Evolutionary conservation across 805 yeast species (phyloP).

Genomic region (Sugiyamaella mastotermitis): DNA sequence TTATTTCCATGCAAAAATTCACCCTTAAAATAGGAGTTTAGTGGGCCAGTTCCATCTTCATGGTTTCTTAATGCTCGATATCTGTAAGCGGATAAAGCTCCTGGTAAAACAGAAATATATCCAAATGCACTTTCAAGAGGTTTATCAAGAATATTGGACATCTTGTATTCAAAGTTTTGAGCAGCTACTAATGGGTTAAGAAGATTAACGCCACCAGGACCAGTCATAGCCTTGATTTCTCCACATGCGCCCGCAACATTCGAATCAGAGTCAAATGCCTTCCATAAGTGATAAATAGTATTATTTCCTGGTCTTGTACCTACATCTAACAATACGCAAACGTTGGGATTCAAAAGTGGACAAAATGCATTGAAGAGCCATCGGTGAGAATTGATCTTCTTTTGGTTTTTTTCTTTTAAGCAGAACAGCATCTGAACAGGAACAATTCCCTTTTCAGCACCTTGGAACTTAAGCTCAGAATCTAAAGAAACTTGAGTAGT

Average conservation of each 20-base stretch:
- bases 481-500: slow-evolving; percentile 94
- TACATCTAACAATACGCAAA: slow-evolving; percentile 73
- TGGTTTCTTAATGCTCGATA: slow-evolving; percentile 80
- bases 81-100: slow-evolving; percentile 92
- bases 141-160: slow-evolving; percentile 93
- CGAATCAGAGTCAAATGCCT: slow-evolving; percentile 92
- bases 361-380: slow-evolving; percentile 67
- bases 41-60: slow-evolving; percentile 88
- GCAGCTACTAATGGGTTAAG: slow-evolving; percentile 91
- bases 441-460: slow-evolving; percentile 81
- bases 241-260: slow-evolving; percentile 99
- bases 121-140: slow-evolving; percentile 92
- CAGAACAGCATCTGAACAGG: slow-evolving; percentile 84
- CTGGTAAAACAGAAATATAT: slow-evolving; percentile 88
- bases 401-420: slow-evolving; percentile 55
- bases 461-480: slow-evolving; percentile 80
- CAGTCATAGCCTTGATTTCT: slow-evolving; percentile 92
- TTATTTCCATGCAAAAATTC: slow-evolving; percentile 55
- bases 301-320: slow-evolving; percentile 91
- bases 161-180: slow-evolving; percentile 92
- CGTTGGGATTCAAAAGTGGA: slow-evolving; percentile 50
- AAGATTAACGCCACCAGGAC: slow-evolving; percentile 74
- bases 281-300: slow-evolving; percentile 92
- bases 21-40: slow-evolving; percentile 84
- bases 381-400: slow-evolving; percentile 61